Percentiles rank a stretch among this genome's conserved stretches.
Evolutionary conservation across 805 yeast genomes (phyloP).

Genomic region (Pichia eremophila): DNA sequence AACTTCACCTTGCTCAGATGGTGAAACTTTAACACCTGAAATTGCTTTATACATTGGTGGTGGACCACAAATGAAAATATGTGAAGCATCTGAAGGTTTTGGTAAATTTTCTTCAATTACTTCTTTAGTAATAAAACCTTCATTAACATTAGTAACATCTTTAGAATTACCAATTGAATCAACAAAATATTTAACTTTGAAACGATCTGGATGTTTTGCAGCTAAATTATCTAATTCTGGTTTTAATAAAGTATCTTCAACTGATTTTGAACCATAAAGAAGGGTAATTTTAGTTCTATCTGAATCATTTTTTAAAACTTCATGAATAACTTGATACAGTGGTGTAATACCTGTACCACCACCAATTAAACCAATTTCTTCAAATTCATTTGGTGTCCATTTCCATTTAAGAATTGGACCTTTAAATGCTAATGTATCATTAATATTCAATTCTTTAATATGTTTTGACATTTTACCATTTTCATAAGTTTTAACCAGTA

Average conservation of each 20-base stretch:
- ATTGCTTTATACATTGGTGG: constrained; percentile 81
- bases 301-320: constrained; percentile 64
- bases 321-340: constrained; percentile 75
- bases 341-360: constrained; percentile 99
- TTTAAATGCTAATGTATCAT: constrained; percentile 82
- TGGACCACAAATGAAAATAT: constrained; percentile 92
- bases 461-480: constrained; percentile 86
- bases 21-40: constrained; percentile 78
- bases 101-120: constrained; percentile 54
- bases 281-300: constrained; percentile 86
- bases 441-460: constrained; percentile 56
- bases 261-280: constrained; percentile 70
- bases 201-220: constrained; percentile 63
- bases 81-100: constrained; percentile 52
- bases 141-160: constrained; percentile 31
- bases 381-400: constrained; percentile 79
- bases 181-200: constrained; percentile 69
- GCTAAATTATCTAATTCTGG: constrained; percentile 65
- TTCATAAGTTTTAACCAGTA: constrained; percentile 77
- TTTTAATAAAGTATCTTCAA: constrained; percentile 74
- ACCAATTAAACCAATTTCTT: constrained; percentile 74
- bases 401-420: constrained; percentile 92
- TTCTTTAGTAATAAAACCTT: constrained; percentile 75
- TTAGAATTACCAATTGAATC: constrained; percentile 46
- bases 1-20: constrained; percentile 91